Base-by-base conservation (phyloP, 2,329 filamentous ascomycete genomes). In the Magnaporthiopsis poae region DNA sequence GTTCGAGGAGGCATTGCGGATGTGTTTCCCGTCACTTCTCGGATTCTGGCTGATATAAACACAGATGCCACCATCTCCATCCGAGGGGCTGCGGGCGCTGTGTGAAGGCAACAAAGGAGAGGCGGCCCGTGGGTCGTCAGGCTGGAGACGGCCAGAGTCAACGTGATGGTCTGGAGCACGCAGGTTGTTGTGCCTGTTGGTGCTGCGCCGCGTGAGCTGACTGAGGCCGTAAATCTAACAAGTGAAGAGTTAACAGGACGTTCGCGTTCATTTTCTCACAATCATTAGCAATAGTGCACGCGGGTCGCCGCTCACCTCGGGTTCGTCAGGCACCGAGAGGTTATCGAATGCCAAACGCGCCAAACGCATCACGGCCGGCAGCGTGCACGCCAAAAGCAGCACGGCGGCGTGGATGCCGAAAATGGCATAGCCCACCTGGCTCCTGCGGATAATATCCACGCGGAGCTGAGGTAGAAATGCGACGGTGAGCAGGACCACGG, bases 401-500 rank as follows among this genome's bases (percentile, higher is more conserved):
- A 90, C 87, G 66, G 86, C 79, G 2, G 81, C 85, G 73, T 91
- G 89, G 5, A 90, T 78, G 1, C 87, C 74, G n/a, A 92, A 78
- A 56, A 90, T 86, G 18, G 84, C 78, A 72, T 91, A 91, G 11
- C 88, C 89, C 61, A 91, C 84, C 86, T 87, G 0, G 84, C 77
- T 18, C 52, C 36, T n/a, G n/a, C n/a, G n/a, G n/a, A n/a, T n/a
- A 1, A 81, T 77, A 69, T 87, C 80, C 1, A 84, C 84, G 1
- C 87, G 86, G 27, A 90, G 81, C 68, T 89, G 89, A 0, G 87
- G 81, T 27, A 81, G 79, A 65, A 87, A 79, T 12, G 84, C 75
- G 18, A 85, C 74, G 56, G 75, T 71, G 35, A 75, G 68, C 9
- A 68, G 15, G 35, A 72, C 36, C 1, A 84, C 86, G 60, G 85